These are phyloP conservation scores for Aureobasidium pullulans DNA, from an alignment of 2,329 filamentous ascomycete species.

Conservation along the genomic window DNA sequence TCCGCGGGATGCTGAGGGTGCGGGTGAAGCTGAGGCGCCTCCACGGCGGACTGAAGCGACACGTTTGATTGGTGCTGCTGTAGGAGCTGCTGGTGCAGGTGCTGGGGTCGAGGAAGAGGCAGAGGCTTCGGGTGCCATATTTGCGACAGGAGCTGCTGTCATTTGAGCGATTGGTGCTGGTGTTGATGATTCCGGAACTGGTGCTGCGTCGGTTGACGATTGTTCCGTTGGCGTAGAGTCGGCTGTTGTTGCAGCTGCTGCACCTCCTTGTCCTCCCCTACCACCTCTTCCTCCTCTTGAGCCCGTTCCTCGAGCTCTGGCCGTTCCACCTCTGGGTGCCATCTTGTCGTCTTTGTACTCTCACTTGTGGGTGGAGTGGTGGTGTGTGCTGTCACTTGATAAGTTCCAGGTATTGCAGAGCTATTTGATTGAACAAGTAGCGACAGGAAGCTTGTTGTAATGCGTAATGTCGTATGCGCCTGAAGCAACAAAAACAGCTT, in stretches of 20 bases:
- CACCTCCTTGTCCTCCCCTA: neutral
- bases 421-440: neutral
- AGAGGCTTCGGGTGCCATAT: neutral
- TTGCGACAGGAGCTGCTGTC: constrained; percentile 2
- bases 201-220: neutral
- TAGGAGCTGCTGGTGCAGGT: neutral
- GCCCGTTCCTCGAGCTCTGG: constrained; percentile 12
- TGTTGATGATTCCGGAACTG: neutral
- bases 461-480: neutral
- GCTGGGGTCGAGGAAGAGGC: neutral
- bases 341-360: neutral
- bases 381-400: neutral
- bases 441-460: neutral
- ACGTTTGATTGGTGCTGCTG: neutral
- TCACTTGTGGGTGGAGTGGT: neutral
- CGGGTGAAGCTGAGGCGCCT: constrained; percentile 12
- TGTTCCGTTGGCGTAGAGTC: neutral
- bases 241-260: neutral
- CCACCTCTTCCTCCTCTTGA: constrained; percentile 12
- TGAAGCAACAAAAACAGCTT: neutral
- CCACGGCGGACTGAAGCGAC: constrained; percentile 2
- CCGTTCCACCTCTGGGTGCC: constrained; percentile 15
- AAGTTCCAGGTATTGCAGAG: neutral
- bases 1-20: constrained; percentile 12
- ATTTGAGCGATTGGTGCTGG: constrained; percentile 13